phyloP scores from a whole-genome alignment of 164 flowering plant species.

The Magnolia kwangsiensis region DNA sequence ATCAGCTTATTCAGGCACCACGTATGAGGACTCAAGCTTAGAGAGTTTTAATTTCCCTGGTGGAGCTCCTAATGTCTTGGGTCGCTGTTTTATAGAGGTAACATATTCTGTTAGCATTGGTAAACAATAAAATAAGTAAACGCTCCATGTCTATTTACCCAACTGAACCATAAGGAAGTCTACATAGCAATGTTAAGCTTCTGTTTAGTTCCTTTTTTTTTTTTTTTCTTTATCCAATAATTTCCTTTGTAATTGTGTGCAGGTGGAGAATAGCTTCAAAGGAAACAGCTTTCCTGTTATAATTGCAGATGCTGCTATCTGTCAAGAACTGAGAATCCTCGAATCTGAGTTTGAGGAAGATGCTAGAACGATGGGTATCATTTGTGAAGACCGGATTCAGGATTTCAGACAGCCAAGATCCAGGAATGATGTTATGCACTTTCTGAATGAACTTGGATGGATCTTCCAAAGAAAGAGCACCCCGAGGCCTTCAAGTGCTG shows the following conservation, averaged over 20 bases:
- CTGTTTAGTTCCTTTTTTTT: background rate
- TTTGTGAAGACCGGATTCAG: conserved; percentile 29
- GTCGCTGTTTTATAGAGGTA: conserved; percentile 95
- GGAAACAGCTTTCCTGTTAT: conserved; percentile 83
- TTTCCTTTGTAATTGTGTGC: conserved; percentile 7
- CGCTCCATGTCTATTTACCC: background rate
- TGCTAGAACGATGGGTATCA: conserved; percentile 22
- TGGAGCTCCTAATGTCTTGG: conserved; percentile 36
- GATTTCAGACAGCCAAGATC: conserved; percentile 41
- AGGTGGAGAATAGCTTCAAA: conserved; percentile 88
- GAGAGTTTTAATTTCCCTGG: conserved; percentile 42
- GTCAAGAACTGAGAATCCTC: conserved; percentile 67
- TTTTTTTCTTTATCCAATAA: background rate
- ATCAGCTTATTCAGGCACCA: conserved; percentile 26
- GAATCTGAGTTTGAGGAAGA: conserved; percentile 58
- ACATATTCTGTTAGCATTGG: background rate
- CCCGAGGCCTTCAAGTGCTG: conserved; percentile 24
- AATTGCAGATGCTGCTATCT: conserved; percentile 67
- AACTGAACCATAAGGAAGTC: background rate
- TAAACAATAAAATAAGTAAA: background rate
- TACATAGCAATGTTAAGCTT: background rate
- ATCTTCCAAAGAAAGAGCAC: conserved; percentile 56
- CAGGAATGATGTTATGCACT: conserved; percentile 65
- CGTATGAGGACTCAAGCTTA: conserved; percentile 46
- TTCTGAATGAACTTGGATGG: conserved; percentile 94